These are phyloP conservation scores for Saitozyma sp. DNA, from an alignment of 768 basidiomycete species.

Conservation along the genomic window DNA sequence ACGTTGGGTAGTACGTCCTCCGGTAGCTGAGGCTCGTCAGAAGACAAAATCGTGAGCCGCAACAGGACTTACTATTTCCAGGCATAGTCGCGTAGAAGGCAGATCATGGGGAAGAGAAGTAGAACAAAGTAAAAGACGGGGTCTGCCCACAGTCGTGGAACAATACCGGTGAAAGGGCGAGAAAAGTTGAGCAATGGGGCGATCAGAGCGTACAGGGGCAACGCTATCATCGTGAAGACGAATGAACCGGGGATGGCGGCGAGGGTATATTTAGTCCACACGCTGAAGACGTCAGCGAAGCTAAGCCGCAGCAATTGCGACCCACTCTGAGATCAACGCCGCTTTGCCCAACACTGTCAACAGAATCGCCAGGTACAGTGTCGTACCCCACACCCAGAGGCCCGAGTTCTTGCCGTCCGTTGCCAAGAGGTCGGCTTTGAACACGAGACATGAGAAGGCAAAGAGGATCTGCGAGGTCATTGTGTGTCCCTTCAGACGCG, in stretches of 20 bases:
- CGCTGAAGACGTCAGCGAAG: constrained; percentile 56
- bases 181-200: constrained; percentile 85
- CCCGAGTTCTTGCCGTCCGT: constrained; percentile 78
- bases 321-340: constrained; percentile 94
- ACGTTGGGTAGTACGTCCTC: constrained; percentile 80
- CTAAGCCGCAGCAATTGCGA: not conserved
- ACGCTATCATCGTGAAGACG: constrained; percentile 89
- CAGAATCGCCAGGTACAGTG: constrained; percentile 87
- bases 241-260: constrained; percentile 98
- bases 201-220: constrained; percentile 84
- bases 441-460: constrained; percentile 82
- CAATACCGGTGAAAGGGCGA: constrained; percentile 82
- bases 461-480: constrained; percentile 67
- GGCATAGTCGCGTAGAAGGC: constrained; percentile 80
- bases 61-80: constrained; percentile 87
- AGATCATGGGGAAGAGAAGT: constrained; percentile 77
- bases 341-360: constrained; percentile 96
- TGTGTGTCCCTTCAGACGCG: not conserved
- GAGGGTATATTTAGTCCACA: constrained; percentile 99
- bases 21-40: constrained; percentile 64
- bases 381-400: constrained; percentile 99
- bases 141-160: constrained; percentile 84
- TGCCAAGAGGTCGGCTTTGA: constrained; percentile 88
- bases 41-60: constrained; percentile 1
- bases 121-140: constrained; percentile 86